Evolutionary conservation across 495 filamentous ascomycete genomes (phyloP).

Genomic region (Hyaloscypha finlandica): DNA sequence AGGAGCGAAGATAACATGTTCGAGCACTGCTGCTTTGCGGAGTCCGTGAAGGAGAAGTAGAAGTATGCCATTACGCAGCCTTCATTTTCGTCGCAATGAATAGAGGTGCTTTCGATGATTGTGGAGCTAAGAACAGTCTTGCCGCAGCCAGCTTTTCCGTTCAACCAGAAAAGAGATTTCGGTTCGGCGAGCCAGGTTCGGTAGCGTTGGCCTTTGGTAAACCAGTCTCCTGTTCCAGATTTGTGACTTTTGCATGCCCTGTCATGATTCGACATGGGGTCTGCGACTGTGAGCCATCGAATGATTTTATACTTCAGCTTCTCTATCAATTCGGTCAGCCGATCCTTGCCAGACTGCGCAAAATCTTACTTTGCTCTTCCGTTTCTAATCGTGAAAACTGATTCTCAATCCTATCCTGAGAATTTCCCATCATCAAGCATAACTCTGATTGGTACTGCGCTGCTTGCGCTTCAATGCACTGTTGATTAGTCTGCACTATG

Average conservation of each 20-base stretch:
- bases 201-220: background rate
- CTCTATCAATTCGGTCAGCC: background rate
- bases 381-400: background rate
- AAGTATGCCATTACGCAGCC: constrained; percentile 28
- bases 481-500: background rate
- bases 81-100: background rate
- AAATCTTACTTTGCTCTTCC: background rate
- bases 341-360: background rate
- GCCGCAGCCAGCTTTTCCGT: constrained; percentile 41
- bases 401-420: background rate
- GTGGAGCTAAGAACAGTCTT: constrained; percentile 40
- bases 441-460: constrained; percentile 5
- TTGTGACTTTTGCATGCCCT: background rate
- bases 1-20: constrained; percentile 8
- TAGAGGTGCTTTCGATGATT: constrained; percentile 31
- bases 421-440: background rate
- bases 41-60: constrained; percentile 38
- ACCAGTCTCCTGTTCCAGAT: background rate
- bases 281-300: background rate
- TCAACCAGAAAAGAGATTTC: constrained; percentile 35
- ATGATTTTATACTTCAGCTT: background rate
- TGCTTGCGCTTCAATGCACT: background rate
- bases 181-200: background rate
- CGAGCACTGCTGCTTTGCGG: constrained; percentile 25
- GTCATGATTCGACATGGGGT: constrained; percentile 6